phyloP scores from a whole-genome alignment of 2,329 filamentous ascomycete species.

The Epichloe amarillans region DNA sequence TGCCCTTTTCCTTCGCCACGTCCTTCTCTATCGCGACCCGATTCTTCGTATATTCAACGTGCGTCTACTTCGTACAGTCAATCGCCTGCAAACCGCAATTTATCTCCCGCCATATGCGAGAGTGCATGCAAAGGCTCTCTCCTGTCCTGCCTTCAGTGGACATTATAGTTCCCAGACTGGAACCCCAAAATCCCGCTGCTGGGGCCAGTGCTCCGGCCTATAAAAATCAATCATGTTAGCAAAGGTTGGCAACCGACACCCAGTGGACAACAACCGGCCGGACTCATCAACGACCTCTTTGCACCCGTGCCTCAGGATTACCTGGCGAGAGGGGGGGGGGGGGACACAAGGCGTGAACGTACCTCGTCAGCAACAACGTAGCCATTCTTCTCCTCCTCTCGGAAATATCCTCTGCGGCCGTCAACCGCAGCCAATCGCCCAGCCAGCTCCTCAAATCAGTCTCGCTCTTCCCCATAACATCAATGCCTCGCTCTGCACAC shows the following conservation, averaged over 20 bases:
- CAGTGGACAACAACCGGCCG: too few species aligned
- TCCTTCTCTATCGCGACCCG: too few species aligned
- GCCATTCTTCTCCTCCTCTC: slow-evolving; percentile 27
- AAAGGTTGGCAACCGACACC: not conserved
- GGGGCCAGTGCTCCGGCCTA: slow-evolving; percentile 28
- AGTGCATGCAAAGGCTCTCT: not conserved
- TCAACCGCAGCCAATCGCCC: slow-evolving; percentile 34
- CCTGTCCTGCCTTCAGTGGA: not conserved
- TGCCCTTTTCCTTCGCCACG: not conserved
- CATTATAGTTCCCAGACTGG: slow-evolving; percentile 27
- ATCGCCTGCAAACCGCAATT: not conserved
- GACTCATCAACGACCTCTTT: too few species aligned
- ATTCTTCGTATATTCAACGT: not conserved
- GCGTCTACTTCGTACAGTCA: not conserved
- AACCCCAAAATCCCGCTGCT: slow-evolving; percentile 26
- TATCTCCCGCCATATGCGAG: not conserved
- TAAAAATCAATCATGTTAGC: slow-evolving; percentile 6
- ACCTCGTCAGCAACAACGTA: slow-evolving; percentile 29
- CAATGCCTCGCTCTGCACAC: slow-evolving; percentile 55
- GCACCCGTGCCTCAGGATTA: too few species aligned
- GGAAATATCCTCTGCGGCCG: slow-evolving; percentile 22
- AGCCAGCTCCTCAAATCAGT: slow-evolving; percentile 36
- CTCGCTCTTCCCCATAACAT: slow-evolving; percentile 43
- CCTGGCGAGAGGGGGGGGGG: not conserved
- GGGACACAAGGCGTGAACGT: slow-evolving; percentile 8